Base-by-base conservation (phyloP, 1,139 yeast genomes). In the Suhomyces bokatorum region DNA sequence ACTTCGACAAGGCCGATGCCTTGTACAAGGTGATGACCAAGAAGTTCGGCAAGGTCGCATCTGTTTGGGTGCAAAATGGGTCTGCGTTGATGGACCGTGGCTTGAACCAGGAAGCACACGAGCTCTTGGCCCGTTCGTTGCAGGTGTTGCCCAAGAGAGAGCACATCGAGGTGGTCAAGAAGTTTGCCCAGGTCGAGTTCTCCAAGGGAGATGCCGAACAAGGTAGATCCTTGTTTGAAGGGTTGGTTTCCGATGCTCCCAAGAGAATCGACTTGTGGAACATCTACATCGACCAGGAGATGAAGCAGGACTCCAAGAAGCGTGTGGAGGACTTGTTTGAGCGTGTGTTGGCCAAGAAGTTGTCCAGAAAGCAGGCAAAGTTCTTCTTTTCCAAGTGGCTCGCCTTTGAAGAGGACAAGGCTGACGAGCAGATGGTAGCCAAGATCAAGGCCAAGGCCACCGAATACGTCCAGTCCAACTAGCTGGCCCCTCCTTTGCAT, bases 321-420 rank as follows among this genome's bases (percentile, higher is more conserved):
- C 82, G 82, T 63, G 85, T 83, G 33, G 93, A 85, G 60, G 85
- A 79, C 26, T 72, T 93, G 50, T 91, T 90, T 59, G 97, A 90
- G 66, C 81, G 98, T 62, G 89, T 86, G 6, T 63, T 80, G 45
- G 58, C 71, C 22, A 81, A 78, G 65, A 88, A 87, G 66, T 67
- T 91, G 47, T 77, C 87, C n/a, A 80, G 85, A 66, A 93, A 91
- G 64, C 97, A 90, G 69, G 97, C 97, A 56, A 90, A 88, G 68
- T 89, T 88, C 72, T 88, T 93, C 78, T 91, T 90, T 72, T 87
- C 84, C 59, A 93, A 93, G 62, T 91, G 98, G 98, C 78, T 89
- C 50, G 71, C 77, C 16, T 87, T 73, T 59, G 97, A 90, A 67
- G 91, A 86, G 60, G 77, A 77, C 47, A 63, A 73, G 49, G 83